Evolutionary conservation across 2,329 filamentous ascomycete genomes (phyloP).

Genomic region (Colletotrichum tofieldiae): DNA sequence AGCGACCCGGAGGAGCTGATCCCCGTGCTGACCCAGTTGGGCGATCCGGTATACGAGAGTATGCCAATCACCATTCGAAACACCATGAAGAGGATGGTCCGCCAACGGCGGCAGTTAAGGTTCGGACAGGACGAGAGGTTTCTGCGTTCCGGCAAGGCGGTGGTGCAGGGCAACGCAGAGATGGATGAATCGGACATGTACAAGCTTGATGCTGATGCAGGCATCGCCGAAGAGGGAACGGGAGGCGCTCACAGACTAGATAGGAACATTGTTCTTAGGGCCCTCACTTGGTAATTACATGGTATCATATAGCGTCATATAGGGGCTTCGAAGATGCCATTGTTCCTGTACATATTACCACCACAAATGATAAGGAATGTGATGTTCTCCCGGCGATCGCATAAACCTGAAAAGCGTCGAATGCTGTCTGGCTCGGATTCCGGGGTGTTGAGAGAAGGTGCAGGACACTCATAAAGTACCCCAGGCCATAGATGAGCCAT

Average conservation of each 20-base stretch:
- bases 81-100: slow-evolving; percentile 19
- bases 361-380: neutral
- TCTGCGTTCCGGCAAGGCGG: neutral
- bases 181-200: neutral
- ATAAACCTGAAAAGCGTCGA: neutral
- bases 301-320: neutral
- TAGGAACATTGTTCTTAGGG: slow-evolving; percentile 6
- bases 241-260: slow-evolving; percentile 6
- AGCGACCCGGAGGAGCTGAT: neutral
- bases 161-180: neutral
- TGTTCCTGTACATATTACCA: neutral
- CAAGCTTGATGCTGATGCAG: neutral
- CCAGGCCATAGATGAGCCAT: no score
- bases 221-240: neutral
- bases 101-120: slow-evolving; percentile 15
- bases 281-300: slow-evolving; percentile 16
- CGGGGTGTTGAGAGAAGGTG: no score
- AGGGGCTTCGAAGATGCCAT: neutral
- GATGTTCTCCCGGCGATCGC: neutral
- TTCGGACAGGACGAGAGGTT: slow-evolving; percentile 27
- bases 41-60: slow-evolving; percentile 24
- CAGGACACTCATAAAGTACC: neutral
- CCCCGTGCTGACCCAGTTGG: slow-evolving; percentile 24
- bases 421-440: neutral
- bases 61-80: slow-evolving; percentile 24